Conservation (phyloP, 176 grass and related monocot species). For the Bolboschoenus planiculmis region DNA sequence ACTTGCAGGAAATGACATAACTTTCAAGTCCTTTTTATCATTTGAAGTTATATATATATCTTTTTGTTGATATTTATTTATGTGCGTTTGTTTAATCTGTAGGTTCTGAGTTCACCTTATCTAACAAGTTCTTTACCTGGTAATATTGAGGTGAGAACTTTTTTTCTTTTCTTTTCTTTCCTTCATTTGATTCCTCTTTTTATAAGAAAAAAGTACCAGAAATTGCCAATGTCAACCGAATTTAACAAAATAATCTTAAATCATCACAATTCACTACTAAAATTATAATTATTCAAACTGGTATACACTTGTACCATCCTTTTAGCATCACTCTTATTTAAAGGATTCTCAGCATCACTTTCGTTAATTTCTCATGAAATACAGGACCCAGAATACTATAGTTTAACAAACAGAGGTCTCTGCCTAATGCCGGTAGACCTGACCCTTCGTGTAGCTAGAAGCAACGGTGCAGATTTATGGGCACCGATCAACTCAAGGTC, state of each 20-base stretch:
- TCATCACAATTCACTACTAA: background rate
- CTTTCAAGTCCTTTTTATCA: background rate
- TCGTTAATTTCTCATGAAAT: conserved; percentile 1
- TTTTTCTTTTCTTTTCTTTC: background rate
- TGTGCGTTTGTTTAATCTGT: background rate
- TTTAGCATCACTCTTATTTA: background rate
- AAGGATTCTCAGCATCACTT: background rate
- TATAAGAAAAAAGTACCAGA: background rate
- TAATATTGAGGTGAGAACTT: conserved; percentile 51
- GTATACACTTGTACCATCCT: background rate
- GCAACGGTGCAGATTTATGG: conserved; percentile 98
- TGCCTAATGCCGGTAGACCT: conserved; percentile 71
- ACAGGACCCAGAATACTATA: conserved; percentile 67
- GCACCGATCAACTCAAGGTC: conserved; percentile 65
- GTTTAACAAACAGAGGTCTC: conserved; percentile 67
- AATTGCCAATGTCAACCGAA: background rate
- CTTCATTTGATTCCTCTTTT: background rate
- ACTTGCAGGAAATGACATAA: background rate
- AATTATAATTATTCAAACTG: background rate
- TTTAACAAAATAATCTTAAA: background rate
- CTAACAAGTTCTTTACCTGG: conserved; percentile 33
- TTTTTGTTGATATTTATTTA: background rate
- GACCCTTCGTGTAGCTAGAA: conserved; percentile 60
- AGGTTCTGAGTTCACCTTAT: conserved; percentile 90
- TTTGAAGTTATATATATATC: no score